A percentile compares a stretch with the other conserved stretches of the same genome.
Conservation (phyloP, 225 moss, liverwort and hornwort species). For the Polytrichum formosum region DNA sequence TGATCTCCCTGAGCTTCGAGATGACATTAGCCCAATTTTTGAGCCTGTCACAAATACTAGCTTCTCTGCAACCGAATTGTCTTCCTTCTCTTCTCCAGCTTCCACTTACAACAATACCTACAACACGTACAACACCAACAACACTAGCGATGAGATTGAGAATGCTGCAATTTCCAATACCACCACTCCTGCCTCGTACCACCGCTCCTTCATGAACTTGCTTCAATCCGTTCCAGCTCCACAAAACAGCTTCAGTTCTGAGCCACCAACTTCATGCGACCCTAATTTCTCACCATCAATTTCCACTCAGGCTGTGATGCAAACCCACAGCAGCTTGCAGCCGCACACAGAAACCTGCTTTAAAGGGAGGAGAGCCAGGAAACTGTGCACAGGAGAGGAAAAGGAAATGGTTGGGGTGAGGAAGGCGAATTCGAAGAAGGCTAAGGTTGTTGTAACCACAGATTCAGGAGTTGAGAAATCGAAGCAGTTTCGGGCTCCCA, state of each 20-base stretch:
- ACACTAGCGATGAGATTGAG: not conserved
- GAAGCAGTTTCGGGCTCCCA: not conserved
- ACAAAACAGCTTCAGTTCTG: too few relatives aligned
- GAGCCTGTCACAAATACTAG: not conserved
- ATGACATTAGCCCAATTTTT: not conserved
- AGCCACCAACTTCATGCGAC: too few relatives aligned
- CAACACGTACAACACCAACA: not conserved
- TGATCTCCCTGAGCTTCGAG: constrained; percentile 4
- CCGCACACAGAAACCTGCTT: too few relatives aligned
- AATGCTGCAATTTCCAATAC: not conserved
- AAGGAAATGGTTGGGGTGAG: not conserved
- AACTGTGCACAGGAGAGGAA: too few relatives aligned
- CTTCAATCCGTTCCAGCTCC: too few relatives aligned
- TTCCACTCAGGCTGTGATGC: too few relatives aligned
- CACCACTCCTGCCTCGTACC: not conserved
- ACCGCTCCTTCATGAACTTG: too few relatives aligned
- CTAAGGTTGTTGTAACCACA: not conserved
- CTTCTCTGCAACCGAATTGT: not conserved
- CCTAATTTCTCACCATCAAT: too few relatives aligned
- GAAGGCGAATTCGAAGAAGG: not conserved
- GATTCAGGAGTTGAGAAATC: not conserved
- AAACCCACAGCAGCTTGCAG: too few relatives aligned
- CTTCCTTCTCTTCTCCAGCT: too few relatives aligned
- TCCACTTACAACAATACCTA: too few relatives aligned
- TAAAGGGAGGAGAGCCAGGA: too few relatives aligned